These are phyloP conservation scores for Aspergillus pseudoterreus DNA, from an alignment of 2,329 filamentous ascomycete genomes.

Conservation along the genomic window DNA sequence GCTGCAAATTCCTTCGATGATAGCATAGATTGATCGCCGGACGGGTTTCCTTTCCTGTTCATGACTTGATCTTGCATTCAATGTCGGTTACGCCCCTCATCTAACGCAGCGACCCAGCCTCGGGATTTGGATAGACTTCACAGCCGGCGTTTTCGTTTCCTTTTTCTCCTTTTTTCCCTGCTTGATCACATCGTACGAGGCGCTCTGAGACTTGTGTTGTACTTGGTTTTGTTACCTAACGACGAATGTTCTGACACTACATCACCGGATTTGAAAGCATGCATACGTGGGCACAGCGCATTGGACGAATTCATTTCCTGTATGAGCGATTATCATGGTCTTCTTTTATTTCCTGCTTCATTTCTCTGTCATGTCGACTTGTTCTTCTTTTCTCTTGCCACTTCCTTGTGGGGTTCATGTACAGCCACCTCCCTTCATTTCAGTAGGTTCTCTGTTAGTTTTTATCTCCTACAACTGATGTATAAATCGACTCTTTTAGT, in stretches of 20 bases:
- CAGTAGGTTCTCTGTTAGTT: background rate
- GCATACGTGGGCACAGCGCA: background rate
- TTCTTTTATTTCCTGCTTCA: background rate
- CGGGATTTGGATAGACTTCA: slow-evolving; percentile 16
- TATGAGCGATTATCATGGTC: background rate
- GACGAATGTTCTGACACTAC: slow-evolving; percentile 4
- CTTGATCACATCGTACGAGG: background rate
- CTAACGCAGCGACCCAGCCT: slow-evolving; percentile 22
- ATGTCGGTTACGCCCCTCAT: slow-evolving; percentile 15
- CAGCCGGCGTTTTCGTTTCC: slow-evolving; percentile 18
- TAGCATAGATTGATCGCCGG: slow-evolving; percentile 24
- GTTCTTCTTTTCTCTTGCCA: background rate
- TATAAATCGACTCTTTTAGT: background rate
- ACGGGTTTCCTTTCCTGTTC: background rate
- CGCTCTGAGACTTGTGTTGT: background rate
- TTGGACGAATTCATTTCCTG: slow-evolving; percentile 1
- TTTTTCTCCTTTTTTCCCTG: slow-evolving; percentile 1
- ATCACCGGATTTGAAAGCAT: slow-evolving; percentile 1
- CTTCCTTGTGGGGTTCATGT: background rate
- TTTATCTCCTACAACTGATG: background rate
- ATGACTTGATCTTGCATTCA: slow-evolving; percentile 6
- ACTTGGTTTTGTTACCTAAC: slow-evolving; percentile 2
- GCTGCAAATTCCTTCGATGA: slow-evolving; percentile 26
- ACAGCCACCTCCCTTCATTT: background rate
- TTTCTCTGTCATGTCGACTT: background rate